Evolutionary conservation across 305 asterid genomes (phyloP).

Genomic region (Fraxinus albicans): DNA sequence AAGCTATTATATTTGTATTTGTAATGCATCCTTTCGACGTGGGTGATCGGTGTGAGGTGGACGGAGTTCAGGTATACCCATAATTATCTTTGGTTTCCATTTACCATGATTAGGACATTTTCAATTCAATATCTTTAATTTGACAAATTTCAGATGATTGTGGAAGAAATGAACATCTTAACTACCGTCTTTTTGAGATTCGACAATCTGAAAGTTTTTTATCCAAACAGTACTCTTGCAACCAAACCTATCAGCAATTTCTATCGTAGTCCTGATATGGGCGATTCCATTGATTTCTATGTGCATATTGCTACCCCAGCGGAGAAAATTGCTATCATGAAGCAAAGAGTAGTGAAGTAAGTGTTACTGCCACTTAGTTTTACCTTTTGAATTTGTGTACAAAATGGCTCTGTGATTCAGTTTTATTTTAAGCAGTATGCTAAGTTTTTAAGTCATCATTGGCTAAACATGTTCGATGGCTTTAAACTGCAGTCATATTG

Average conservation of each 20-base stretch:
- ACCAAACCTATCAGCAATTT: constrained; percentile 60
- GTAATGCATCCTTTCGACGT: constrained; percentile 85
- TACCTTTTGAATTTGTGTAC: not conserved
- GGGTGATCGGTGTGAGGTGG: constrained; percentile 91
- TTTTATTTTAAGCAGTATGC: not conserved
- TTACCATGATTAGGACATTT: not conserved
- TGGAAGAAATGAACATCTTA: constrained; percentile 85
- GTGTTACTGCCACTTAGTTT: not conserved
- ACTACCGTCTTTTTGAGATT: constrained; percentile 63
- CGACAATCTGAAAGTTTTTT: constrained; percentile 65
- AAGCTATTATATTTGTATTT: constrained; percentile 67
- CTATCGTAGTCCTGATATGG: constrained; percentile 88
- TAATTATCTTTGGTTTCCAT: not conserved
- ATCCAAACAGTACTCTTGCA: constrained; percentile 69
- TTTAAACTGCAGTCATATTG: constrained; percentile 49
- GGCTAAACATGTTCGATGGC: not conserved
- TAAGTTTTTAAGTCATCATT: not conserved
- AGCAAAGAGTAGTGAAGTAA: constrained; percentile 57
- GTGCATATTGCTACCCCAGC: constrained; percentile 74
- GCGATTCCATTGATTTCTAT: constrained; percentile 58
- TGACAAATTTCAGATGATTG: constrained; percentile 51
- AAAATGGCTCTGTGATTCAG: not conserved
- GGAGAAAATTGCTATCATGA: constrained; percentile 54
- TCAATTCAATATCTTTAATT: not conserved
- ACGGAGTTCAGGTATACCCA: constrained; percentile 67